Evolutionary conservation across 495 filamentous ascomycete genomes (phyloP).

Genomic region (Aspergillus campestris): DNA sequence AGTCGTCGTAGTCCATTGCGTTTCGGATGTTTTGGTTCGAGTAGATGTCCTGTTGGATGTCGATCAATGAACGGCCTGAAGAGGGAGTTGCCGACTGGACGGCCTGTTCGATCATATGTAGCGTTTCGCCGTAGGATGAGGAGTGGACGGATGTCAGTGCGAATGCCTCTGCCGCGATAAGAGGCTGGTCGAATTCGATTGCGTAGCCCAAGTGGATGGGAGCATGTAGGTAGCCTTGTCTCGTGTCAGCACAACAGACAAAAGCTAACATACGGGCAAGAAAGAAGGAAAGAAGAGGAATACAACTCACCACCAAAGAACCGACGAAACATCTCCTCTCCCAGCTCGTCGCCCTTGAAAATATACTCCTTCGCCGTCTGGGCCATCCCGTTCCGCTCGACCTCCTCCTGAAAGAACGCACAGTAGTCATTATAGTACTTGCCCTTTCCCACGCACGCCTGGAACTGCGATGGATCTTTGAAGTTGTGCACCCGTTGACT

Average conservation of each 20-base stretch:
- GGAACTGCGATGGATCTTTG: conserved; percentile 17
- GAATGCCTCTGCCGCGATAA: conserved; percentile 28
- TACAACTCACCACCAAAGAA: conserved; percentile 18
- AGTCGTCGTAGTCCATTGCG: conserved; percentile 14
- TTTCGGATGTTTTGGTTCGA: conserved; percentile 9
- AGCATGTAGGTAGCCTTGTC: conserved; percentile 22
- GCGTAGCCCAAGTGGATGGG: conserved; percentile 33
- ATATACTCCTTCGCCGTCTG: conserved; percentile 24
- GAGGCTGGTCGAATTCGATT: conserved; percentile 31
- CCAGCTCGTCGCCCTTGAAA: conserved; percentile 18
- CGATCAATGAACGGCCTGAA: conserved; percentile 2
- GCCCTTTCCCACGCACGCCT: conserved; percentile 8
- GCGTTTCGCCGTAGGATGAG: conserved; percentile 9
- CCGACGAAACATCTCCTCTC: conserved; percentile 22
- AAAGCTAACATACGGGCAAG: background rate
- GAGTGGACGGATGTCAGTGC: conserved; percentile 29
- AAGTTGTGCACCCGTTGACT: conserved; percentile 12
- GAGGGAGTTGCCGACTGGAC: background rate
- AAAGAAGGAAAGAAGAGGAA: background rate
- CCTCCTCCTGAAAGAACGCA: conserved; percentile 27
- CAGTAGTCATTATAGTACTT: conserved; percentile 28
- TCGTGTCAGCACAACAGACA: too few species aligned
- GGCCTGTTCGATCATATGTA: conserved; percentile 8
- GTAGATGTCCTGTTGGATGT: conserved; percentile 7
- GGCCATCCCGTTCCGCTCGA: conserved; percentile 16